Conservation (phyloP, 306 rosid species). For the Trifolium repens region DNA sequence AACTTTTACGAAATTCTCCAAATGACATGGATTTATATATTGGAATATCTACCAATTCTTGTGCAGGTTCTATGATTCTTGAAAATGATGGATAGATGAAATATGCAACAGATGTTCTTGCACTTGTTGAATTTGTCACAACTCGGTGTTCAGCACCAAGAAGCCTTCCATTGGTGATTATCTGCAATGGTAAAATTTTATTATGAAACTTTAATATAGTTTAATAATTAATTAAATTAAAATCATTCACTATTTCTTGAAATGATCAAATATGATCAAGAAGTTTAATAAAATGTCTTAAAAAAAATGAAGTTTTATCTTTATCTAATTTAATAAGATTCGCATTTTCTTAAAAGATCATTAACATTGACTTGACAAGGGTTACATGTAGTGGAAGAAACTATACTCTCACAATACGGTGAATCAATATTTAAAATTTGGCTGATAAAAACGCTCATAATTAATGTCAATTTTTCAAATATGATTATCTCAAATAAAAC, state of each 20-base stretch:
- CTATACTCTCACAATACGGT: no score
- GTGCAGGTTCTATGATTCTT: slow-evolving; percentile 57
- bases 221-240: not conserved
- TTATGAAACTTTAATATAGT: not conserved
- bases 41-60: slow-evolving; percentile 48
- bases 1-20: slow-evolving; percentile 51
- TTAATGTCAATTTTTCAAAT: no score
- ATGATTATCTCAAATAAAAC: no score
- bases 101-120: slow-evolving; percentile 58
- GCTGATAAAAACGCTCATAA: no score
- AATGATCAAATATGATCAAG: no score
- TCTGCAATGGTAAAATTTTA: slow-evolving; percentile 35
- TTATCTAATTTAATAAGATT: no score
- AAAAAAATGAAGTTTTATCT: no score
- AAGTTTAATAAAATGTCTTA: no score
- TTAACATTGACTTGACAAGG: no score
- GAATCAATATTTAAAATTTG: no score
- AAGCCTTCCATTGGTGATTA: slow-evolving; percentile 67
- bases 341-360: no score
- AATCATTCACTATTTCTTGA: not conserved
- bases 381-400: no score
- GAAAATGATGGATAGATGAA: slow-evolving; percentile 65
- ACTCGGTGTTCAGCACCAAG: slow-evolving; percentile 68
- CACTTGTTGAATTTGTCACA: slow-evolving; percentile 58
- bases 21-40: slow-evolving; percentile 50